Evolutionary conservation across 2,329 filamentous ascomycete species (phyloP), one percentile per base, ranked within the genome.

Genomic region (Hypoxylon sp.): DNA sequence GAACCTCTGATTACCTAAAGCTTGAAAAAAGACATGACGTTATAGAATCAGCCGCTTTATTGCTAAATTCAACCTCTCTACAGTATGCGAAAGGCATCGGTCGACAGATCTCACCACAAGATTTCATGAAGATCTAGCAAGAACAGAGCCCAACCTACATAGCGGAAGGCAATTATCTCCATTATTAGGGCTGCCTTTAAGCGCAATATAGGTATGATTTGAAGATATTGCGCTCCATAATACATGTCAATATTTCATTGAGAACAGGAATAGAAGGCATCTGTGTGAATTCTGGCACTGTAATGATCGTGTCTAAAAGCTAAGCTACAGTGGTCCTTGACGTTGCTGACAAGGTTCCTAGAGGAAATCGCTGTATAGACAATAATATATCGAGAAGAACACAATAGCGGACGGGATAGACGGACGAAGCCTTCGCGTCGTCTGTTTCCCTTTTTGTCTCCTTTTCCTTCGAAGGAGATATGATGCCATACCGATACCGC

Each of bases 231-330:
- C 7, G 22, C 16, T 48, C 24, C 7, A 30, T 49, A 16, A 30
- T 14, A 22, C 14, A n/a, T 20, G 11, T 32, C 45, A 32, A n/a
- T 7, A 49, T 24, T 16, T 53, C 36, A 53, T 24, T n/a, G 7
- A 8, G 20, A 51, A 33, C 6, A 26, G 12, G 16, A 9, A 51
- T 22, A 26, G 4, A 26, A 28, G 1, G 24, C 7, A 16, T 42
- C 24, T 18, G 30, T 22, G 24, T 40, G 4, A n/a, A 32, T 30
- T 61, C n/a, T 30, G 9, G 53, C 36, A 30, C 5, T 30, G 16
- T 52, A 58, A 45, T 11, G 48, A 61, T 53, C 20, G 42, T 61
- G 61, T 65, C 57, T 58, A 65, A 33, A 46, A 49, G 52, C 48
- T 58, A 54, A 46, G 30, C n/a, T 55, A 44, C 2, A n/a, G 11